phyloP scores from a whole-genome alignment of 164 flowering plant species.

The Dillenia turbinata region DNA sequence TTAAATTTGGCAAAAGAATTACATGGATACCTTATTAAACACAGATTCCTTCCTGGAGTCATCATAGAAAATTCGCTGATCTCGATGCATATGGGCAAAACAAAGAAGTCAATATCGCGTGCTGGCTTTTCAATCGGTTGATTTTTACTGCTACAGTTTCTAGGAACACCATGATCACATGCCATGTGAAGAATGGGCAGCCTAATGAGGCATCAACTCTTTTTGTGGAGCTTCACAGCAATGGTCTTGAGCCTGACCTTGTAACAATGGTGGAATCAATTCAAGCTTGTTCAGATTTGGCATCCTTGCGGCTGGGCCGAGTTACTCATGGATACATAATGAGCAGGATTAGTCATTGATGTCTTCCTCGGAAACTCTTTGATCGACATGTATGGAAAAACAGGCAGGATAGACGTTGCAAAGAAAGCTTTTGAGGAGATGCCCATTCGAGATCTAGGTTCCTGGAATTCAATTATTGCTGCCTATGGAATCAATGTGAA shows the following conservation, averaged over 20 bases:
- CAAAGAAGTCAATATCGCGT: slow-evolving; percentile 6
- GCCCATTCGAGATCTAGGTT: slow-evolving; percentile 20
- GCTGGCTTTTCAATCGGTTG: slow-evolving; percentile 15
- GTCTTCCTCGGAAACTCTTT: slow-evolving; percentile 29
- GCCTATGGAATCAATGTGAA: slow-evolving; percentile 36
- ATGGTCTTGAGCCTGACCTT: slow-evolving; percentile 14
- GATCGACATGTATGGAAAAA: slow-evolving; percentile 50
- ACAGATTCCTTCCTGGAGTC: slow-evolving; percentile 14
- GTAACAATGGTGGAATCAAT: slow-evolving; percentile 25
- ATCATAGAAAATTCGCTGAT: slow-evolving; percentile 29
- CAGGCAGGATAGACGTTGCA: slow-evolving; percentile 29
- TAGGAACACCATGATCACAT: slow-evolving; percentile 29
- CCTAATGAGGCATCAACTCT: slow-evolving; percentile 11
- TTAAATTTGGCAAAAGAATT: slow-evolving; percentile 19
- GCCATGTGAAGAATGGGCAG: slow-evolving; percentile 16
- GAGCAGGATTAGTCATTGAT: slow-evolving; percentile 21
- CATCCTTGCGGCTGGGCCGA: slow-evolving; percentile 30
- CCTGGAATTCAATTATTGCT: slow-evolving; percentile 40
- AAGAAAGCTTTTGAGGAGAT: slow-evolving; percentile 23
- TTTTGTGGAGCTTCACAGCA: slow-evolving; percentile 13
- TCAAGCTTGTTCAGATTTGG: slow-evolving; percentile 41
- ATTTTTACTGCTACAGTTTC: slow-evolving; percentile 16
- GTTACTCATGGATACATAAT: slow-evolving; percentile 34
- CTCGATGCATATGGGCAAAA: slow-evolving; percentile 29
- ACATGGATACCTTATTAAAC: slow-evolving; percentile 24